Percentiles rank a stretch among this genome's conserved stretches.
These are phyloP conservation scores for Salvia hispanica DNA, from an alignment of 257 asterid species.

Conservation along the genomic window DNA sequence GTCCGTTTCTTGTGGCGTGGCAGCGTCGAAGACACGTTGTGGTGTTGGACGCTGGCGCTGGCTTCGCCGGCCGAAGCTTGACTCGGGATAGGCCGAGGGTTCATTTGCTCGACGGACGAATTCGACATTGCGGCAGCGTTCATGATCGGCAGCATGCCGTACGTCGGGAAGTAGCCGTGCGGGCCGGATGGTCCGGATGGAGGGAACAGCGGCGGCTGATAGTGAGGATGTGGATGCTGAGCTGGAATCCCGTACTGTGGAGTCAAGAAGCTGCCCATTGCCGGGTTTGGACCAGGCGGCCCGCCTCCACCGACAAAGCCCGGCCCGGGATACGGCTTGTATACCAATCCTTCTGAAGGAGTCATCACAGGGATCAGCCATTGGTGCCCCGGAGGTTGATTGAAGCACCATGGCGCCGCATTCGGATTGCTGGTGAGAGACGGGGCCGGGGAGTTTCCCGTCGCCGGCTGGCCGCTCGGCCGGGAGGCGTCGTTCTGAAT, in stretches of 20 bases:
- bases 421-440: slow-evolving; percentile 40
- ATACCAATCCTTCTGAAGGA: slow-evolving; percentile 82
- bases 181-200: slow-evolving; percentile 30
- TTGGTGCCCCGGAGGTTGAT: slow-evolving; percentile 67
- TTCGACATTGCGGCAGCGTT: slow-evolving; percentile 41
- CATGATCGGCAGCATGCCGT: slow-evolving; percentile 53
- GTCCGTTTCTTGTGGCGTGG: slow-evolving; percentile 39
- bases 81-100: slow-evolving; percentile 32
- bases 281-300: slow-evolving; percentile 39
- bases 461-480: slow-evolving; percentile 30
- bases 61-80: slow-evolving; percentile 37
- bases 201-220: slow-evolving; percentile 41
- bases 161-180: slow-evolving; percentile 52
- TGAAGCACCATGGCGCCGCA: slow-evolving; percentile 54
- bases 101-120: slow-evolving; percentile 50
- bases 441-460: slow-evolving; percentile 36
- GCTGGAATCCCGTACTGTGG: slow-evolving; percentile 51
- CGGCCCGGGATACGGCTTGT: slow-evolving; percentile 66
- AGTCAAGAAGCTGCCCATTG: slow-evolving; percentile 42
- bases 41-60: slow-evolving; percentile 32
- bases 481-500: slow-evolving; percentile 45
- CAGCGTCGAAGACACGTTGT: slow-evolving; percentile 22
- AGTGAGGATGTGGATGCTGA: slow-evolving; percentile 46
- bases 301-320: slow-evolving; percentile 22
- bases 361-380: slow-evolving; percentile 92